Evolutionary conservation across 1,139 yeast genomes (phyloP), one percentile per base, ranked within the genome.

Genomic region (Blastobotrys aristatus): DNA sequence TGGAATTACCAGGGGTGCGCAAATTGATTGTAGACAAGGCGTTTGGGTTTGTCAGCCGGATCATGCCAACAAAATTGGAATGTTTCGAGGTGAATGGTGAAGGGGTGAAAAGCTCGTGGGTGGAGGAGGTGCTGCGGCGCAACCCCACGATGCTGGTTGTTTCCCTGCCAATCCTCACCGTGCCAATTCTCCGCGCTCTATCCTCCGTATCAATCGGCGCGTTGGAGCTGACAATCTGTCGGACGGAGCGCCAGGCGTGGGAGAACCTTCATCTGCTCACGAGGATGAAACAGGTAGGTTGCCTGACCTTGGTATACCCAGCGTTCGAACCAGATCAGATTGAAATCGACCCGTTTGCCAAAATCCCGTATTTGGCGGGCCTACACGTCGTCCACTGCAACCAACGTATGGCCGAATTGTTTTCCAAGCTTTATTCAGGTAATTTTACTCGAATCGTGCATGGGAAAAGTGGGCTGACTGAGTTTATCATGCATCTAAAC

Each of bases 1-100:
- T 40, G 11, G 33, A 30, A 22, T 37, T 21, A 18, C 42, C 44
- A 1, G 38, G 39, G 1, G 5, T 46, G 2, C 33, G 17, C 17
- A 43, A 33, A n/a, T 16, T 40, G 5, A 18, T 36, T 1, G 42
- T 46, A 11, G 20, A 32, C 24, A 38, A 38, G 29, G 39, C 42
- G 26, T 32, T 17, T 21, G 48, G 48, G 14, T 46, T 41, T 24
- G 42, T 40, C 10, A 41, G 31, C 14, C 18, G 29, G 3, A 37
- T 46, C 24, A 14, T 46, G 33, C 48, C 48, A 2, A 33, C 38
- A 2, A 24, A 24, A 10, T 32, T 46, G 38, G 16, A 24, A 13
- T n/a, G 14, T 8, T 26, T 44, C 11, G 48, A 44, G 8, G 11
- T 44, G 4, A 24, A 35, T 40, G 29, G 30, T 16, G 16, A 21